Evolutionary conservation across 257 asterid species (phyloP), one percentile per base, ranked within the genome.

Genomic region (Lantana camara): DNA sequence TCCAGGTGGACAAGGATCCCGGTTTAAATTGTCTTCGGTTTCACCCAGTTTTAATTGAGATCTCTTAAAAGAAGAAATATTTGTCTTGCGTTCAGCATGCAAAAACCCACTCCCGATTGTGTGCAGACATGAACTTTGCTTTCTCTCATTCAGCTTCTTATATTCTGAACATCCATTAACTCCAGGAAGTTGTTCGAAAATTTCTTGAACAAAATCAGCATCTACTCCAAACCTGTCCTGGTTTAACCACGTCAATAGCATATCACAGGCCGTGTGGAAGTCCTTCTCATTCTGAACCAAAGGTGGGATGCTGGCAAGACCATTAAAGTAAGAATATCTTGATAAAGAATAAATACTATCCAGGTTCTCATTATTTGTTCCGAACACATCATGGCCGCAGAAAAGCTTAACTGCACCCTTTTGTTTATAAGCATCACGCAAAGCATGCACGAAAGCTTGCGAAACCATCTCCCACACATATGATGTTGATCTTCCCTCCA

Each of bases 181-280:
- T 73, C 88, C 87, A 57, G 99, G 95, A 81, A 85, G 95, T 69
- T 80, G 86, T 69, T 94, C 97, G 23, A 94, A 54, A 52, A 86
- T 86, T 76, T 94, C 99, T 74, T 81, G 96, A 50, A 94, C 96
- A 74, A 94, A 90, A 41, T 90, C 96, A 52, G 76, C 73, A 63
- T 82, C 87, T 29, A 94, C 71, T 51, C 97, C 99, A 84, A 88
- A 85, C 34, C 92, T 79, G 60, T 94, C 97, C 74, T 60, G 83
- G 52, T 83, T 82, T 67, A 94, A 73, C 99, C 99, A 94, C 21
- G 73, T 74, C 45, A 52, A 63, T 45, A 94, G 78, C 83, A 55
- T 73, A 65, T 80, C 92, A 79, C 80, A 77, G 57, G 85, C 77
- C 71, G 53, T 62, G 60, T 61, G 71, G 34, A 90, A 76, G 79